phyloP scores from a whole-genome alignment of 805 yeast species.

The Teunomyces stri region DNA sequence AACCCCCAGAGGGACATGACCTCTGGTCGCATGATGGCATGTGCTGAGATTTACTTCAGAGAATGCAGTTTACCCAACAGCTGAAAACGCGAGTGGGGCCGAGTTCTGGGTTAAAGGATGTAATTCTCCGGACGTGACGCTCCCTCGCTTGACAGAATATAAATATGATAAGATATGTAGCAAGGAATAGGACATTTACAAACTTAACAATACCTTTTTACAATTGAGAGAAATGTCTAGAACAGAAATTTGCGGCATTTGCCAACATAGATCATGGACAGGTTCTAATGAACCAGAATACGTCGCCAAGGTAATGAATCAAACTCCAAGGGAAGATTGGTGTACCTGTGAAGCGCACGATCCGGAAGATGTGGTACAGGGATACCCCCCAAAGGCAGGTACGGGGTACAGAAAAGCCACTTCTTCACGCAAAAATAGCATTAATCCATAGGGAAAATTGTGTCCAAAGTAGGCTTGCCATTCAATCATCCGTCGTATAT shows the following conservation, averaged over 20 bases:
- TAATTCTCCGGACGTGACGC: neutral
- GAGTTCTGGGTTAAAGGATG: slow-evolving; percentile 2
- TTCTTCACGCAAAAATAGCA: slow-evolving; percentile 5
- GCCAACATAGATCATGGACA: slow-evolving; percentile 52
- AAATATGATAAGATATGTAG: neutral
- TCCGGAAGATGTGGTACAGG: slow-evolving; percentile 26
- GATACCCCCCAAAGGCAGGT: slow-evolving; percentile 62
- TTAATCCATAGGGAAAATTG: neutral
- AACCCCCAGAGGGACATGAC: neutral
- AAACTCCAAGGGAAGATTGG: slow-evolving; percentile 47
- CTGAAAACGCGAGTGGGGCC: slow-evolving; percentile 1
- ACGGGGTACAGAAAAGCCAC: slow-evolving; percentile 39
- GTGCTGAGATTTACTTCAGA: slow-evolving; percentile 2
- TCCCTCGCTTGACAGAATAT: neutral
- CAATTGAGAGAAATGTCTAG: slow-evolving; percentile 26
- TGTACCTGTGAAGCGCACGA: slow-evolving; percentile 53
- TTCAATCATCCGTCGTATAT: neutral
- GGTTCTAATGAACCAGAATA: slow-evolving; percentile 54
- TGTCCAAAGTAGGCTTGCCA: neutral
- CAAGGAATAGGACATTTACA: neutral
- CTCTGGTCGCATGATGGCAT: slow-evolving; percentile 1
- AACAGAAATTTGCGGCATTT: slow-evolving; percentile 37
- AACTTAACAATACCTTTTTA: neutral
- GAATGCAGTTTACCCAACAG: slow-evolving; percentile 1
- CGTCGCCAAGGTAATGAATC: slow-evolving; percentile 51